Conservation (phyloP, 208 protist genomes). For the Naegleria gruberi region DNA sequence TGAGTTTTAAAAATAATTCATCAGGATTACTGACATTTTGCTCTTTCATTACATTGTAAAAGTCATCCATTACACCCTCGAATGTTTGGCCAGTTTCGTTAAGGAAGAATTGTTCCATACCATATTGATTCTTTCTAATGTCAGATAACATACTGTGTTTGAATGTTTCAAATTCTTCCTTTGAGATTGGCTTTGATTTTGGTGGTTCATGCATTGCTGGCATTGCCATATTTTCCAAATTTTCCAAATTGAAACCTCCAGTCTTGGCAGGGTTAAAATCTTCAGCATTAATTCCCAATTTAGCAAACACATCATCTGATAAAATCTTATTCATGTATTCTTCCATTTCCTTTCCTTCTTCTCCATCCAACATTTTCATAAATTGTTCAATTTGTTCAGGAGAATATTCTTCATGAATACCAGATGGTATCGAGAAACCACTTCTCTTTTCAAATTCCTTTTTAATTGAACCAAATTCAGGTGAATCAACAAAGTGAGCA, state of each 20-base stretch:
- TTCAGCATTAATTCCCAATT: not conserved
- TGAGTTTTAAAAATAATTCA: not conserved
- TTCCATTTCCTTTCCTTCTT: not conserved
- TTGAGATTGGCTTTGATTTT: not conserved
- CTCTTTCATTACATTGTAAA: not conserved
- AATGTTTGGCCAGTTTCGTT: not conserved
- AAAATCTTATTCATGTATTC: not conserved
- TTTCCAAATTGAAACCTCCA: not conserved
- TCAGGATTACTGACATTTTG: not conserved
- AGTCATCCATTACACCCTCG: not conserved
- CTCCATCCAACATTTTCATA: conserved; percentile 2
- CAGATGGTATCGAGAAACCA: not conserved
- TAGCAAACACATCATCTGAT: not conserved
- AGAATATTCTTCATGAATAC: not conserved
- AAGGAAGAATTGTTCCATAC: not conserved
- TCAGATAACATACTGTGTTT: not conserved
- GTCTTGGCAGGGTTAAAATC: not conserved
- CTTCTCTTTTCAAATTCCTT: not conserved
- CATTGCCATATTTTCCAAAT: not conserved
- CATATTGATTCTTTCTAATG: not conserved
- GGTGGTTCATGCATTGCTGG: not conserved
- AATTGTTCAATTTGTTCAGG: not conserved
- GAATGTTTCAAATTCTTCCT: not conserved
- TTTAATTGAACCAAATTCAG: not conserved
- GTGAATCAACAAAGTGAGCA: not conserved